Percentiles rank a stretch among this genome's conserved stretches.
These are phyloP conservation scores for Fusarium oxysporum DNA, from an alignment of 2,329 filamentous ascomycete genomes.

Conservation along the genomic window DNA sequence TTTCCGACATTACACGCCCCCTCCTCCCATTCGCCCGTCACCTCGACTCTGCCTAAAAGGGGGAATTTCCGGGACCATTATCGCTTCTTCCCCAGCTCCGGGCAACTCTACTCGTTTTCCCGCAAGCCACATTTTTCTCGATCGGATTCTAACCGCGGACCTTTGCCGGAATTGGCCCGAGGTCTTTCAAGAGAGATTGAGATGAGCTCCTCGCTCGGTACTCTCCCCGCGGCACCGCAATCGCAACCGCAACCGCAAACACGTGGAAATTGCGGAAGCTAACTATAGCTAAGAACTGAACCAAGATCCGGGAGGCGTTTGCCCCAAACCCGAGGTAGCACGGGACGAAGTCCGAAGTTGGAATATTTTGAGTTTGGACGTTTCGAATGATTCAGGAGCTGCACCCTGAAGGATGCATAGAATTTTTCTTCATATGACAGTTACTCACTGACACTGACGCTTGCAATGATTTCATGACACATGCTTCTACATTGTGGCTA, in stretches of 20 bases:
- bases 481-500: constrained; percentile 8
- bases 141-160: constrained; percentile 1
- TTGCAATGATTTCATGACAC: constrained; percentile 22
- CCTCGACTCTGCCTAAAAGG: constrained; percentile 2
- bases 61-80: not conserved
- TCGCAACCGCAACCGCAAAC: constrained; percentile 27
- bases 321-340: constrained; percentile 19
- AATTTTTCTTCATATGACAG: not conserved
- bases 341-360: constrained; percentile 12
- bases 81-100: constrained; percentile 20
- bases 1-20: constrained; percentile 15
- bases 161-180: constrained; percentile 17
- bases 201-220: not conserved
- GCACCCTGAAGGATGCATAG: constrained; percentile 1
- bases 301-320: not conserved
- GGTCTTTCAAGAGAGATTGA: not conserved
- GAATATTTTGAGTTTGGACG: constrained; percentile 5
- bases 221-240: constrained; percentile 20
- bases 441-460: constrained; percentile 1
- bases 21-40: constrained; percentile 3
- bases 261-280: constrained; percentile 37
- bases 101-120: constrained; percentile 9
- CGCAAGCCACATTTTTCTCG: constrained; percentile 1
- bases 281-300: not conserved
- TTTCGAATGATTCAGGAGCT: constrained; percentile 12